Base-by-base conservation (phyloP, 257 asterid genomes). In the Capsicum baccatum region DNA sequence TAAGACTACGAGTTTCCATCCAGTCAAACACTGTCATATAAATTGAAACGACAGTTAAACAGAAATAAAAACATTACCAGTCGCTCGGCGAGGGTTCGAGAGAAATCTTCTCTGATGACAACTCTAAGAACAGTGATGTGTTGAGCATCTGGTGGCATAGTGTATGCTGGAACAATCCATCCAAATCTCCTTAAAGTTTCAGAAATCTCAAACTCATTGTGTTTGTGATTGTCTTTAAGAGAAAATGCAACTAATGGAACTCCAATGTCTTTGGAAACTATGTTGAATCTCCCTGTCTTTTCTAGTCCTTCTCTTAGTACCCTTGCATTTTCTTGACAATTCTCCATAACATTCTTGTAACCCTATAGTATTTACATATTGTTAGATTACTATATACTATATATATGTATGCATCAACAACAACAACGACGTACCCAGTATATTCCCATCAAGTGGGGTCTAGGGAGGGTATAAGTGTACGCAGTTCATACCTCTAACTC, bases 131-230 rank as follows among this genome's bases (percentile, higher is more conserved):
- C 98, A 0, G 98, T 95, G 1, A 94, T 87, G 83, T 95, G 98
- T 73, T 94, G 88, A 3, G 98, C 98, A 80, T 95, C 90, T 0
- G 98, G 88, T 0, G 98, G 98, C 98, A 95, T 94, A 58, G 98
- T 91, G 91, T 95, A 95, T 66, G 98, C 98, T 0, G 98, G 98
- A 35, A 94, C 92, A 15, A 94, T 95, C 98, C 98, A 92, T 8
- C 98, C 97, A 3, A 84, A 95, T 6, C 98, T 94, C 1, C 97
- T 93, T 21, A 95, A 91, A 85, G 64, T 83, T 1, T 92, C 98
- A 0, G 98, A 92, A 83, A 95, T 76, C 68, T 95, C 96, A 7
- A 95, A 95, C 84, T 95, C 98, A 50, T 79, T 88, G 95, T 94
- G 98, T 78, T 88, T 83, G 83, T 89, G 83, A 87, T 70, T 85